Conservation (phyloP, 371 early-diverging fungal species). For the Syncephalastrum racemosum region DNA sequence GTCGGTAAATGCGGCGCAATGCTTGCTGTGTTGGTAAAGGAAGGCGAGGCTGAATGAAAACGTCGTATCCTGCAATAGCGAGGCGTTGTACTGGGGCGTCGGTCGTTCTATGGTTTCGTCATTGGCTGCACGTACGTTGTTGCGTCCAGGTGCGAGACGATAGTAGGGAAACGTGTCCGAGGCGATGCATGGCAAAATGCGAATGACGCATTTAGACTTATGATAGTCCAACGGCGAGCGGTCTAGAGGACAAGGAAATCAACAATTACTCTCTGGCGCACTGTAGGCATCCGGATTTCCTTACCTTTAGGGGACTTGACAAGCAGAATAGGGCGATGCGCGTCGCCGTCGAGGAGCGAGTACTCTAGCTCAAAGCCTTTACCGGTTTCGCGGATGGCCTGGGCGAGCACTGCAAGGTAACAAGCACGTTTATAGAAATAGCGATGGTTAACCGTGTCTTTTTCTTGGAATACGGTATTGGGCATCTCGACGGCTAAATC, state of each 20-base stretch:
- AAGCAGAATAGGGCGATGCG: constrained; percentile 75
- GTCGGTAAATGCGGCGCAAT: constrained; percentile 73
- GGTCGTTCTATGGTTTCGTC: constrained; percentile 38
- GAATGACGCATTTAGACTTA: constrained; percentile 65
- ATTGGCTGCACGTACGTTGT: constrained; percentile 71
- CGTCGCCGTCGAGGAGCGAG: constrained; percentile 68
- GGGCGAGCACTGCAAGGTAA: constrained; percentile 75
- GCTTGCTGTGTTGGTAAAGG: constrained; percentile 72
- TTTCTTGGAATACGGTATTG: constrained; percentile 79
- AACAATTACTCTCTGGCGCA: too few species aligned
- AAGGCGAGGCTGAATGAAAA: constrained; percentile 76
- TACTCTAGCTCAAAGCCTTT: constrained; percentile 60
- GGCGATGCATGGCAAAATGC: constrained; percentile 77
- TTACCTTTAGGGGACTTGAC: constrained; percentile 58
- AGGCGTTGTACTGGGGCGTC: constrained; percentile 92
- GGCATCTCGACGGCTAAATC: constrained; percentile 97
- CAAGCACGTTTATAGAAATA: constrained; percentile 95
- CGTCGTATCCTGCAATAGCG: constrained; percentile 75
- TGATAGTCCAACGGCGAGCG: constrained; percentile 61
- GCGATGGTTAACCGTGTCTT: constrained; percentile 91
- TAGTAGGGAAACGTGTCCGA: constrained; percentile 61
- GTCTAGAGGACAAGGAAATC: constrained; percentile 25
- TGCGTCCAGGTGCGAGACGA: constrained; percentile 80
- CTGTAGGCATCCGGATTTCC: background rate
- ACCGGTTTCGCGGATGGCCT: constrained; percentile 51